Percentiles rank a stretch among this genome's conserved stretches.
These are phyloP conservation scores for Dactylis glomerata DNA, from an alignment of 176 grass and related monocot species.

Conservation along the genomic window DNA sequence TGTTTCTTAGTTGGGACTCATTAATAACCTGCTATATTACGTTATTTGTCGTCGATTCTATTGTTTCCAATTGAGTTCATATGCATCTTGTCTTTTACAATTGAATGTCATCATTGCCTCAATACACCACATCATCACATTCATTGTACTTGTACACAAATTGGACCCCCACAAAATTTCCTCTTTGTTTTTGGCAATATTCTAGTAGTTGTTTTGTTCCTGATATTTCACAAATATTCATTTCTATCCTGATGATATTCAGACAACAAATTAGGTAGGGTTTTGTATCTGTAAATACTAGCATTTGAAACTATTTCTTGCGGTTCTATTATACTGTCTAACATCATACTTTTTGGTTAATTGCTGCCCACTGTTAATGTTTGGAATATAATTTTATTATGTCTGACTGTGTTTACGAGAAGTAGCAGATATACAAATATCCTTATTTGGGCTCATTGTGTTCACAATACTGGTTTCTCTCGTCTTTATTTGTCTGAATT, in stretches of 20 bases:
- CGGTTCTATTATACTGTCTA: neutral
- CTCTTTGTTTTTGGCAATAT: neutral
- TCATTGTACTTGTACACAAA: neutral
- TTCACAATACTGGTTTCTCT: neutral
- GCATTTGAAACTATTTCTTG: neutral
- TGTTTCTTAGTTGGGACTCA: slow-evolving; percentile 27
- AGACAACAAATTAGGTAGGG: neutral
- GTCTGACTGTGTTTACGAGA: neutral
- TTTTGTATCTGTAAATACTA: neutral
- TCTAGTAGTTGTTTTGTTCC: neutral
- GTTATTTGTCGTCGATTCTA: slow-evolving; percentile 6
- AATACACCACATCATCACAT: neutral
- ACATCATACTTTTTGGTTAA: slow-evolving; percentile 4
- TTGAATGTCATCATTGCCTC: slow-evolving; percentile 8
- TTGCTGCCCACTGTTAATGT: slow-evolving; percentile 7
- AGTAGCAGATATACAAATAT: slow-evolving; percentile 20
- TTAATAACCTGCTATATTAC: neutral
- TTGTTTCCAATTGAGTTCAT: slow-evolving; percentile 10
- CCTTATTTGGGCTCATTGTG: slow-evolving; percentile 18
- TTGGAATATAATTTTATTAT: slow-evolving; percentile 1
- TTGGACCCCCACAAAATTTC: neutral
- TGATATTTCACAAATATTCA: neutral
- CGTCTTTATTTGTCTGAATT: neutral
- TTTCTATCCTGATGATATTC: neutral
- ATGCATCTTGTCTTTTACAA: neutral